These are phyloP conservation scores for Myxozyma neglecta DNA, from an alignment of 805 yeast species.

Conservation along the genomic window DNA sequence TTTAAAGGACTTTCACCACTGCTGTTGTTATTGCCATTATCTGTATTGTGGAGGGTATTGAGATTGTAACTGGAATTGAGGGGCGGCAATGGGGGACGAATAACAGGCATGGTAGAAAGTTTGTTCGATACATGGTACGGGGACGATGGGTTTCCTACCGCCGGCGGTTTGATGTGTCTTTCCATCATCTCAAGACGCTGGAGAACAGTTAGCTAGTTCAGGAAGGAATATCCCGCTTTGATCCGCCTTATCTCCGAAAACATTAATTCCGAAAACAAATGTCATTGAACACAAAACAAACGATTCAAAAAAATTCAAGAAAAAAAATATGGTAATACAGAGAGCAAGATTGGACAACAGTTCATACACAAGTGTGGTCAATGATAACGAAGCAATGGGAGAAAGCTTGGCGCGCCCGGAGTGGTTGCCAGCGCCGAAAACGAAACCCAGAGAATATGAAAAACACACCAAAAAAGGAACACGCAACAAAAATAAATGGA, in stretches of 20 bases:
- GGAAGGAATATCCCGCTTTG: not conserved
- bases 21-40: not conserved
- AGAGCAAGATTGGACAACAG: too few species aligned
- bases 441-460: too few species aligned
- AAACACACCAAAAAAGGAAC: too few species aligned
- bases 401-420: too few species aligned
- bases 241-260: not conserved
- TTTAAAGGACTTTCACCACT: not conserved
- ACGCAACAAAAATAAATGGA: too few species aligned
- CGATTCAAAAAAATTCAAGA: too few species aligned
- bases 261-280: not conserved
- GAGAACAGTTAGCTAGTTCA: not conserved
- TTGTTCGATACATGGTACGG: constrained; percentile 25
- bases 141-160: constrained; percentile 20
- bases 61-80: not conserved
- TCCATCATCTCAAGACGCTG: constrained; percentile 34
- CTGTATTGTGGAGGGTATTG: not conserved
- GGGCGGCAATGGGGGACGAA: constrained; percentile 3
- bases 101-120: constrained; percentile 14
- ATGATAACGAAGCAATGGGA: too few species aligned
- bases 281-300: not conserved
- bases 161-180: constrained; percentile 31
- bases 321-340: too few species aligned
- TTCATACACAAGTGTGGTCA: too few species aligned
- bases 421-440: too few species aligned